phyloP scores from a whole-genome alignment of 2,329 filamentous ascomycete species.

The Phyllosticta citribraziliensis region DNA sequence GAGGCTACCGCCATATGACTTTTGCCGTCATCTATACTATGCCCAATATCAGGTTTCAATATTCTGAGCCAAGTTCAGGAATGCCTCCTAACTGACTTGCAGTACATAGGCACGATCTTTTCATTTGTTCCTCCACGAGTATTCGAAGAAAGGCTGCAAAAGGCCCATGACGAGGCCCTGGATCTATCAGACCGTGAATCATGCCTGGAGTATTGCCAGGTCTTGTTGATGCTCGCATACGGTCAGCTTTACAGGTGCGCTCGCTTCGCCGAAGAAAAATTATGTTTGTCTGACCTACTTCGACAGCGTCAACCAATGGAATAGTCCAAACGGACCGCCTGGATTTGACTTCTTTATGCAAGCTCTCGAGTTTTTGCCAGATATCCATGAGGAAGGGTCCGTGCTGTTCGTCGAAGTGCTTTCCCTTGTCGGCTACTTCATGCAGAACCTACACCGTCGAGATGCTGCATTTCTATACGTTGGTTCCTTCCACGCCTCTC shows the following conservation, averaged over 20 bases:
- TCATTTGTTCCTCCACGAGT: conserved; percentile 39
- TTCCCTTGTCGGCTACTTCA: conserved; percentile 46
- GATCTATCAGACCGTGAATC: conserved; percentile 36
- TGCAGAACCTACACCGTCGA: conserved; percentile 47
- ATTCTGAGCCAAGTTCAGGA: background rate
- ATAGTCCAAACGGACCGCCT: conserved; percentile 42
- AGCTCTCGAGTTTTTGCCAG: conserved; percentile 43
- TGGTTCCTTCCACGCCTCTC: background rate
- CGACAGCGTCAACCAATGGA: conserved; percentile 45
- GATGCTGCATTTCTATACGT: conserved; percentile 46
- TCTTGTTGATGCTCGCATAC: conserved; percentile 45
- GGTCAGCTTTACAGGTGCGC: conserved; percentile 40
- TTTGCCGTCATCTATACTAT: conserved; percentile 41
- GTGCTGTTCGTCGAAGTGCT: conserved; percentile 47
- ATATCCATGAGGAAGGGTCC: conserved; percentile 46
- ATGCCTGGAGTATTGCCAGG: conserved; percentile 43
- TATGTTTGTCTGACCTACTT: background rate
- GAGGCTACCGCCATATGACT: conserved; percentile 40
- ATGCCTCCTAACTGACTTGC: background rate
- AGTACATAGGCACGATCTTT: conserved; percentile 50
- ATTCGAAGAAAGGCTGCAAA: conserved; percentile 38
- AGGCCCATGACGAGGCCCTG: conserved; percentile 35
- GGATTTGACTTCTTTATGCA: conserved; percentile 47
- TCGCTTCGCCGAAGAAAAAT: background rate
- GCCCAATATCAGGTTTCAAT: conserved; percentile 37